Conservation (phyloP, 306 rosid genomes). For the Senna tora region DNA sequence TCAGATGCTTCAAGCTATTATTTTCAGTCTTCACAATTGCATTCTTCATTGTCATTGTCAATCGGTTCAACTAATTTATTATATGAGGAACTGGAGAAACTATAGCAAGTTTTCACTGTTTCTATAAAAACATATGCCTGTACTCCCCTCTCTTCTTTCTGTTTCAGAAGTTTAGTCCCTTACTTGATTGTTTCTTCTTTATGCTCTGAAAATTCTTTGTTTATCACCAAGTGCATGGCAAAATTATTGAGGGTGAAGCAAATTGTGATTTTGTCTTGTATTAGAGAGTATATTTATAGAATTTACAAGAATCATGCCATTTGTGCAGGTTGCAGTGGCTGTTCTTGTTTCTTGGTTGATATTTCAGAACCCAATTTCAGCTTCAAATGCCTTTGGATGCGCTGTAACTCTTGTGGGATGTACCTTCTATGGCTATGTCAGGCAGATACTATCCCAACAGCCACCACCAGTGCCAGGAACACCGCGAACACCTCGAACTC, state of each 20-base stretch:
- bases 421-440: slow-evolving; percentile 88
- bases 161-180: neutral
- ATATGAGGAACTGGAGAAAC: neutral
- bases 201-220: neutral
- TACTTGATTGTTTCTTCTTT: slow-evolving; percentile 5
- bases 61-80: slow-evolving; percentile 28
- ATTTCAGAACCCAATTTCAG: slow-evolving; percentile 86
- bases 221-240: neutral
- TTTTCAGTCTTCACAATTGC: slow-evolving; percentile 15
- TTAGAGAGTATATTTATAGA: neutral
- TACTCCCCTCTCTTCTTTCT: neutral
- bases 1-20: slow-evolving; percentile 21
- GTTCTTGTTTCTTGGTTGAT: slow-evolving; percentile 90
- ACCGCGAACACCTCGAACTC: slow-evolving; percentile 69
- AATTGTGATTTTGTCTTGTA: slow-evolving; percentile 1
- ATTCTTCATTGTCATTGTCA: slow-evolving; percentile 9
- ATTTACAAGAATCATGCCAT: neutral
- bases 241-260: neutral
- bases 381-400: slow-evolving; percentile 79
- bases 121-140: neutral
- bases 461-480: slow-evolving; percentile 56
- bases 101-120: neutral
- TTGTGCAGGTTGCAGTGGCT: slow-evolving; percentile 84
- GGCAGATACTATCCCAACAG: slow-evolving; percentile 80
- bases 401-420: slow-evolving; percentile 85